A percentile compares a stretch with the other conserved stretches of the same genome.
phyloP scores from a whole-genome alignment of 805 yeast species.

The Lachancea fermentati region DNA sequence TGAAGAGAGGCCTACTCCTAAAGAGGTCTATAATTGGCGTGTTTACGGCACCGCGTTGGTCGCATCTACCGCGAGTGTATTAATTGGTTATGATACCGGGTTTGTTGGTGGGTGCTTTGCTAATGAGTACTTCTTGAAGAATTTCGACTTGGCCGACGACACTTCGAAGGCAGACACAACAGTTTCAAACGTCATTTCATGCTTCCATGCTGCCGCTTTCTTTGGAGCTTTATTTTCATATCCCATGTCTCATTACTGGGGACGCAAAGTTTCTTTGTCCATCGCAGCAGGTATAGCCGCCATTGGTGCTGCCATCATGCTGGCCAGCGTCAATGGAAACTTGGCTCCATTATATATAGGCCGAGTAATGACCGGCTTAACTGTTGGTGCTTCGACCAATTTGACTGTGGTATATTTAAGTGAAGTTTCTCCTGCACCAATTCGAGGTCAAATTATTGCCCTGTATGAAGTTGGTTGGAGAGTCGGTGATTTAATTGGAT shows the following conservation, averaged over 20 bases:
- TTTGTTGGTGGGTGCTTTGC: conserved; percentile 52
- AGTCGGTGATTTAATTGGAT: conserved; percentile 43
- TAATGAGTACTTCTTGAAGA: conserved; percentile 38
- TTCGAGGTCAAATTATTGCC: conserved; percentile 43
- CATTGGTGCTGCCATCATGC: conserved; percentile 40
- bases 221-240: conserved; percentile 42
- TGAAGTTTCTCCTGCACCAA: conserved; percentile 41
- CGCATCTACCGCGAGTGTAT: conserved; percentile 45
- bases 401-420: conserved; percentile 45
- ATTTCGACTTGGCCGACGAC: conserved; percentile 39
- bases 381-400: conserved; percentile 47
- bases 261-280: conserved; percentile 37
- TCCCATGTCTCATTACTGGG: conserved; percentile 38
- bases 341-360: conserved; percentile 48
- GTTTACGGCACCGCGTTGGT: conserved; percentile 39
- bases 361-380: conserved; percentile 46
- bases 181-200: conserved; percentile 41
- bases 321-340: conserved; percentile 33
- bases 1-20: conserved; percentile 30
- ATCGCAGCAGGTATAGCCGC: conserved; percentile 38
- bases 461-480: conserved; percentile 47
- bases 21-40: conserved; percentile 41
- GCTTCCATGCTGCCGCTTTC: conserved; percentile 49
- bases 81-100: conserved; percentile 52
- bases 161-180: conserved; percentile 26